Evolutionary conservation across 169 alveolate genomes (phyloP).

Genomic region (Cryptosporidium andersoni): DNA sequence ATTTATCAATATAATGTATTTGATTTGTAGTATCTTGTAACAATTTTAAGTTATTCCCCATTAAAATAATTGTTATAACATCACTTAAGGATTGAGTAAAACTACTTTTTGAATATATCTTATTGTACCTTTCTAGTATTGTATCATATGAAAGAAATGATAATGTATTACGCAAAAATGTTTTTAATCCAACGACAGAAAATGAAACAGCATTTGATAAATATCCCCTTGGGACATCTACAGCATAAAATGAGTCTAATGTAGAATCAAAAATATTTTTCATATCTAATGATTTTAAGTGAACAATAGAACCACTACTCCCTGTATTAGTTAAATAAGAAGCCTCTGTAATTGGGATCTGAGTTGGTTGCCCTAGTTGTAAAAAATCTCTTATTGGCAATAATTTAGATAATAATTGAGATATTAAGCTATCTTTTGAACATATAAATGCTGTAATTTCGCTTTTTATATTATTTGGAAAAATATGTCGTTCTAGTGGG

Average conservation of each 20-base stretch:
- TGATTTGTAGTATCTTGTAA: conserved; percentile 10
- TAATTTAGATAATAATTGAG: conserved; percentile 1
- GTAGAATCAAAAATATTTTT: conserved; percentile 47
- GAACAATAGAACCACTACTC: neutral
- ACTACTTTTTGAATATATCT: neutral
- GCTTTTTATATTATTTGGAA: conserved; percentile 11
- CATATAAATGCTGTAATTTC: conserved; percentile 13
- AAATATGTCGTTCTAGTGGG: conserved; percentile 4
- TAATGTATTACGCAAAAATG: conserved; percentile 47
- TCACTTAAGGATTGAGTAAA: conserved; percentile 35
- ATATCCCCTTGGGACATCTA: conserved; percentile 68
- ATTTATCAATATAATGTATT: conserved; percentile 19
- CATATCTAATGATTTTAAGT: conserved; percentile 1
- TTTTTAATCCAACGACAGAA: conserved; percentile 48
- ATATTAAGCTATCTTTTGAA: conserved; percentile 10
- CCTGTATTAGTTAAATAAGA: neutral
- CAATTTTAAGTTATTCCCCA: conserved; percentile 14
- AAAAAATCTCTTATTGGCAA: conserved; percentile 54
- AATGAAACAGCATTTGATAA: conserved; percentile 54
- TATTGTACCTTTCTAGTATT: conserved; percentile 26
- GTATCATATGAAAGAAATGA: conserved; percentile 46
- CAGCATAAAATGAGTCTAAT: conserved; percentile 45
- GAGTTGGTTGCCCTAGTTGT: conserved; percentile 29
- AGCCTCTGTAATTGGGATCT: neutral
- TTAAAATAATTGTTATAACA: conserved; percentile 10